Evolutionary conservation across 805 yeast genomes (phyloP).

Genomic region (Alloascoidea africana): DNA sequence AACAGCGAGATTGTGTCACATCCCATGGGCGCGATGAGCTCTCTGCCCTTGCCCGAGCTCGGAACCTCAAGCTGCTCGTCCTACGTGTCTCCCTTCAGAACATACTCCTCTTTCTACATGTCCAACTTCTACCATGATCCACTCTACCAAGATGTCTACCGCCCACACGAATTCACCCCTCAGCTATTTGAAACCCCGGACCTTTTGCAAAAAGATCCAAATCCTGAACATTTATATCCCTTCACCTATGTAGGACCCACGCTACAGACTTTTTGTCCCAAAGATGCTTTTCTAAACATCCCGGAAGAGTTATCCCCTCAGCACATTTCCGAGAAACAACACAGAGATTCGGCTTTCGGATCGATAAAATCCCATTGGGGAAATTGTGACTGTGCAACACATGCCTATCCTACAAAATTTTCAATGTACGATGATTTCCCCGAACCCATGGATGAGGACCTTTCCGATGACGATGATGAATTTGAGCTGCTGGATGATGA

Average conservation of each 20-base stretch:
- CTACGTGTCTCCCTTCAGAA: conserved; percentile 1
- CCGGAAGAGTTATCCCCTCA: not conserved
- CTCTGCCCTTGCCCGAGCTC: not conserved
- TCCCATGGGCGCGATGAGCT: not conserved
- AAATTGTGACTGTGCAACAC: not conserved
- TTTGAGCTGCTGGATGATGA: not conserved
- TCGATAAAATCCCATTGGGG: not conserved
- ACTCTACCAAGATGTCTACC: too few species aligned
- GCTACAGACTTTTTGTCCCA: conserved; percentile 2
- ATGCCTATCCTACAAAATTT: too few species aligned
- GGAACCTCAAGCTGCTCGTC: not conserved
- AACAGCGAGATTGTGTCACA: not conserved
- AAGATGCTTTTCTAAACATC: conserved; percentile 2
- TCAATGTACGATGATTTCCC: not conserved
- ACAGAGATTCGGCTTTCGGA: not conserved
- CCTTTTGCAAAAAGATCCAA: not conserved
- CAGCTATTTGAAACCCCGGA: not conserved
- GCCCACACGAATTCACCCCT: not conserved
- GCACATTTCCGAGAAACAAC: not conserved
- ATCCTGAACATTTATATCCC: too few species aligned
- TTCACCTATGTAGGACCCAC: not conserved
- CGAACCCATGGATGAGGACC: conserved; percentile 1
- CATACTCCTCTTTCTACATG: not conserved
- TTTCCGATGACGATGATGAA: conserved; percentile 1
- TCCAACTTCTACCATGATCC: not conserved